Percentiles rank a stretch among this genome's conserved stretches.
These are phyloP conservation scores for Hirsutella rhossiliensis DNA, from an alignment of 2,329 filamentous ascomycete species.

Conservation along the genomic window DNA sequence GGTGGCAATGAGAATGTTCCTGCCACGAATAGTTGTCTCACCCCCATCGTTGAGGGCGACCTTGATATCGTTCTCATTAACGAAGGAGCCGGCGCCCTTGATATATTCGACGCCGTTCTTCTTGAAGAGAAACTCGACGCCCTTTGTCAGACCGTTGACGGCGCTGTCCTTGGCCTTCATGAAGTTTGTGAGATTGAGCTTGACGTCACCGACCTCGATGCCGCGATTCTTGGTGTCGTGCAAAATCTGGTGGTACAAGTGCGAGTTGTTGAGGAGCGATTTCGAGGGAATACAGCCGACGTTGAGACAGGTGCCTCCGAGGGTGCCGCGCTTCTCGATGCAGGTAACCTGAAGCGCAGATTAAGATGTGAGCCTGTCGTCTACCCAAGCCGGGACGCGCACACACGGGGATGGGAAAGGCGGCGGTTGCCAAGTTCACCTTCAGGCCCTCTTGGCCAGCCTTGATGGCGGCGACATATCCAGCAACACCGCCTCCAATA, in stretches of 20 bases:
- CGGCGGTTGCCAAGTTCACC: slow-evolving; percentile 33
- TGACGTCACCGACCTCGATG: slow-evolving; percentile 94
- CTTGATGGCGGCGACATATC: slow-evolving; percentile 98
- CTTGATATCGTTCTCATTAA: slow-evolving; percentile 82
- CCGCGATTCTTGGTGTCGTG: slow-evolving; percentile 96
- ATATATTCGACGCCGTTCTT: slow-evolving; percentile 98
- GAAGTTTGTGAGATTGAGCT: slow-evolving; percentile 87
- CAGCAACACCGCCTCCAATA: slow-evolving; percentile 94
- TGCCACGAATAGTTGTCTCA: slow-evolving; percentile 74
- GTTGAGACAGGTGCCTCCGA: slow-evolving; percentile 96
- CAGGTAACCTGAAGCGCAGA: slow-evolving; percentile 60
- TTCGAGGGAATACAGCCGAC: slow-evolving; percentile 99
- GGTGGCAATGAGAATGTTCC: slow-evolving; percentile 98
- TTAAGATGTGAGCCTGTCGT: slow-evolving; percentile 2
- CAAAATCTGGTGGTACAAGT: slow-evolving; percentile 92
- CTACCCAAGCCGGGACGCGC: not conserved
- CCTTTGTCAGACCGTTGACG: slow-evolving; percentile 82
- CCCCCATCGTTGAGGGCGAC: slow-evolving; percentile 85
- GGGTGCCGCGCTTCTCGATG: slow-evolving; percentile 92
- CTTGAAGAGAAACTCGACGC: slow-evolving; percentile 96
- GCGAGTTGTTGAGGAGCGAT: slow-evolving; percentile 98
- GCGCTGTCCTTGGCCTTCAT: slow-evolving; percentile 98
- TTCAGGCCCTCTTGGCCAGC: slow-evolving; percentile 95
- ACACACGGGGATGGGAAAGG: not conserved
- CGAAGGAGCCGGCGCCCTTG: slow-evolving; percentile 82